Conservation (phyloP, 257 asterid species). For the Gardenia jasminoides region DNA sequence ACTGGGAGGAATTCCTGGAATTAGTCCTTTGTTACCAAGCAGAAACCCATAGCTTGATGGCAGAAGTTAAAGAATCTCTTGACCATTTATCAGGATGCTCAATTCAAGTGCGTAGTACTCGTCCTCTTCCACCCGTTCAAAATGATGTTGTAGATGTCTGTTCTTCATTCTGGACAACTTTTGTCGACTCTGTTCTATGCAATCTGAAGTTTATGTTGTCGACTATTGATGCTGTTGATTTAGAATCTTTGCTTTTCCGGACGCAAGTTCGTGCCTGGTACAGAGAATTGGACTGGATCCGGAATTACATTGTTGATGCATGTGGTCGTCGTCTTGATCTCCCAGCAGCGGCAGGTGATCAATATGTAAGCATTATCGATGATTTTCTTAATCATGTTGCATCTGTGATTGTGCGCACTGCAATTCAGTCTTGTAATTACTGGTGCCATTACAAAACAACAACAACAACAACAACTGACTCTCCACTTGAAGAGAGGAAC, state of each 20-base stretch:
- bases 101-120: not conserved
- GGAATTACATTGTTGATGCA: no score
- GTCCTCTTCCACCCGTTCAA: not conserved
- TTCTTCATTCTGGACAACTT: not conserved
- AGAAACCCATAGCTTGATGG: not conserved
- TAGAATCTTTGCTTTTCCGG: no score
- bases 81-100: not conserved
- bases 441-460: constrained; percentile 1
- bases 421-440: constrained; percentile 2
- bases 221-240: no score
- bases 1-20: not conserved
- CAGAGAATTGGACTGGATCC: no score
- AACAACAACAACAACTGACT: not conserved
- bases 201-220: no score
- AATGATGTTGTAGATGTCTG: no score
- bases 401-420: constrained; percentile 5
- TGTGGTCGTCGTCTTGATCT: no score
- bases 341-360: not conserved
- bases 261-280: no score
- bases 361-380: not conserved
- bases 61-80: not conserved
- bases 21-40: not conserved
- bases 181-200: not conserved
- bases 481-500: no score
- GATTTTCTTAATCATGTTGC: not conserved